Evolutionary conservation across 176 grass and related monocot genomes (phyloP).

Genomic region (Triticum timopheevii): DNA sequence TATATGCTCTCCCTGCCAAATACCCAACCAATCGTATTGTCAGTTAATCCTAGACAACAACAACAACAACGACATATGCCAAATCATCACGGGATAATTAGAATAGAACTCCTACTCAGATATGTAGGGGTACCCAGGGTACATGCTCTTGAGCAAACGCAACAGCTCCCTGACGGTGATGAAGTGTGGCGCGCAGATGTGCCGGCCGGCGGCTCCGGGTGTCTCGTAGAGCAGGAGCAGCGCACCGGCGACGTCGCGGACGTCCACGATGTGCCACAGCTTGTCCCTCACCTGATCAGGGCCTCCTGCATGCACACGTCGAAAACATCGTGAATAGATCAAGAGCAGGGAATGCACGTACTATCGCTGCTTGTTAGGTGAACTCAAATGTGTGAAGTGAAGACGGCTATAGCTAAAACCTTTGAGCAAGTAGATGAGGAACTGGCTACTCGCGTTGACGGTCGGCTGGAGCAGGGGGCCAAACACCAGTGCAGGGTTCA

Average conservation of each 20-base stretch:
- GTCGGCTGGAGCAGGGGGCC: slow-evolving; percentile 41
- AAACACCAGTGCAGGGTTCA: slow-evolving; percentile 28
- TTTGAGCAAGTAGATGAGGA: slow-evolving; percentile 42
- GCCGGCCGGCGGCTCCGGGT: slow-evolving; percentile 12
- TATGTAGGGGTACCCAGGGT: slow-evolving; percentile 32
- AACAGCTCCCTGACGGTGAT: slow-evolving; percentile 27
- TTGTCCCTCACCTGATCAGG: slow-evolving; percentile 19
- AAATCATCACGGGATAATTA: too few species aligned
- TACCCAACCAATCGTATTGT: neutral
- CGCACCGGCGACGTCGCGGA: slow-evolving; percentile 24
- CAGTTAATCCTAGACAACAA: neutral
- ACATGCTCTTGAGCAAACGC: slow-evolving; percentile 29
- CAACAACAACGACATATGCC: too few species aligned
- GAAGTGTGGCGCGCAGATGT: slow-evolving; percentile 40
- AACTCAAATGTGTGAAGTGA: too few species aligned
- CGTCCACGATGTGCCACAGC: slow-evolving; percentile 39
- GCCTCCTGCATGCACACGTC: slow-evolving; percentile 8
- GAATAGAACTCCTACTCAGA: neutral
- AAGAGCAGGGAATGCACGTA: too few species aligned
- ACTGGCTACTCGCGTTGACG: slow-evolving; percentile 24
- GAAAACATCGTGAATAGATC: neutral
- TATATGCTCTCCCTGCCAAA: neutral
- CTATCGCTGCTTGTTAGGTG: too few species aligned
- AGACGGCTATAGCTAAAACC: neutral
- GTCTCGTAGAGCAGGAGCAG: slow-evolving; percentile 34